A percentile compares a stretch with the other conserved stretches of the same genome.
phyloP scores from a whole-genome alignment of 2,329 filamentous ascomycete genomes.

The Amphichorda felina region DNA sequence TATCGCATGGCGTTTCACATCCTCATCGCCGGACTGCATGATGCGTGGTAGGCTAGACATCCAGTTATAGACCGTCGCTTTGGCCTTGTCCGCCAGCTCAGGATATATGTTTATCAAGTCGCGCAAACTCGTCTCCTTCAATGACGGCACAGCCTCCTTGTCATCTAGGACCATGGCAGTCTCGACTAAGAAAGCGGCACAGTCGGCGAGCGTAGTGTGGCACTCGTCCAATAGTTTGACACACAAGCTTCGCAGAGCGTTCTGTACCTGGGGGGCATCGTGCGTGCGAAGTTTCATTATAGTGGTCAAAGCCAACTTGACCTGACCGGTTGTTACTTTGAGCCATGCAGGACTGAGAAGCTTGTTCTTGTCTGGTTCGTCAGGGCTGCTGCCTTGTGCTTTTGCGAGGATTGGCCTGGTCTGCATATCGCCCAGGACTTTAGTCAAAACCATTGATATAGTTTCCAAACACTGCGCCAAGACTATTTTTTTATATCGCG shows the following conservation, averaged over 20 bases:
- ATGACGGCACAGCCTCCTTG: constrained; percentile 25
- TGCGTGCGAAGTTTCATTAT: constrained; percentile 66
- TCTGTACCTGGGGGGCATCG: constrained; percentile 55
- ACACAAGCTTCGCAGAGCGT: constrained; percentile 59
- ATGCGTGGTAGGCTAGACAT: constrained; percentile 65
- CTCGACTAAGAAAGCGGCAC: constrained; percentile 63
- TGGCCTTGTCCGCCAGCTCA: constrained; percentile 51
- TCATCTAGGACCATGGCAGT: constrained; percentile 61
- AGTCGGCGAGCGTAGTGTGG: constrained; percentile 57
- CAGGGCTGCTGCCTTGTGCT: constrained; percentile 11
- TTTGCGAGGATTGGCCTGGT: constrained; percentile 32
- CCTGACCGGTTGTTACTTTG: constrained; percentile 64
- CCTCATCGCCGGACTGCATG: constrained; percentile 77
- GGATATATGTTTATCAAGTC: constrained; percentile 52
- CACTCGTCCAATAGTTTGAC: constrained; percentile 69
- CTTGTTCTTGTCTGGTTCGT: constrained; percentile 15
- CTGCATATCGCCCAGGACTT: constrained; percentile 45
- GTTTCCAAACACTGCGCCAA: constrained; percentile 50
- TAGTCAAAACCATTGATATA: constrained; percentile 40
- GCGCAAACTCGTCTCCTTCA: constrained; percentile 38
- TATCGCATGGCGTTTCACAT: constrained; percentile 60
- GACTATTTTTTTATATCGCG: constrained; percentile 42
- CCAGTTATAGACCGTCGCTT: constrained; percentile 69
- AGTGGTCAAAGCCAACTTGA: constrained; percentile 71
- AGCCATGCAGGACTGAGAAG: constrained; percentile 53